A percentile compares a stretch with the other conserved stretches of the same genome.
phyloP scores from a whole-genome alignment of 2,329 filamentous ascomycete species.

The Colletotrichum chrysophilum region DNA sequence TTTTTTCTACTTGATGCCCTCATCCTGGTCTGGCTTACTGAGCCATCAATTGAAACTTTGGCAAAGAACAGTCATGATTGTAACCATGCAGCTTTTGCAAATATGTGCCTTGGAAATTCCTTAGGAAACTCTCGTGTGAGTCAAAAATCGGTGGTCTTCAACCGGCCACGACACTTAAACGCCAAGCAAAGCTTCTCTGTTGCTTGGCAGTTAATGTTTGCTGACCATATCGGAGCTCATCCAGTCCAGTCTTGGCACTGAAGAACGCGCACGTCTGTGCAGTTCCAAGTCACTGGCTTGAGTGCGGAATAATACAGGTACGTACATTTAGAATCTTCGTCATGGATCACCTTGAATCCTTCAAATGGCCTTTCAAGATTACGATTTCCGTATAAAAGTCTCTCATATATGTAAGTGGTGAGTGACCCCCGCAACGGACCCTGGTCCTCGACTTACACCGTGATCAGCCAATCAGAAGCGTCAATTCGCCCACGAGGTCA shows the following conservation, averaged over 20 bases:
- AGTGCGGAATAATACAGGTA: not conserved
- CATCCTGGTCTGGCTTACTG: not conserved
- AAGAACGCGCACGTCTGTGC: not conserved
- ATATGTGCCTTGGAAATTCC: not conserved
- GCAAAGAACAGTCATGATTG: not conserved
- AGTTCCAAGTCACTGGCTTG: not conserved
- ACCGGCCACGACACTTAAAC: not conserved
- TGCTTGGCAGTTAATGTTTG: not conserved
- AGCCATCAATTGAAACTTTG: not conserved
- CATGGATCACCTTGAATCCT: not conserved
- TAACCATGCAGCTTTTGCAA: not conserved
- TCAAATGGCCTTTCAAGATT: not conserved
- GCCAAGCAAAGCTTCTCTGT: conserved; percentile 11
- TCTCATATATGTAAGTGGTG: not conserved
- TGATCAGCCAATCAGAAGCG: conserved; percentile 1
- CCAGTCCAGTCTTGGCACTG: not conserved
- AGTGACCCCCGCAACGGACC: not conserved
- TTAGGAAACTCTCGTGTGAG: not conserved
- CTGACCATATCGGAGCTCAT: not conserved
- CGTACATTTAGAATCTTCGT: not conserved
- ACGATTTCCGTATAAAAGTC: not conserved
- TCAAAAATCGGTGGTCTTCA: not conserved
- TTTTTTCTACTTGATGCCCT: not conserved
- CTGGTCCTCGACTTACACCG: not conserved
- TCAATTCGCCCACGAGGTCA: conserved; percentile 12